A percentile compares a stretch with the other conserved stretches of the same genome.
phyloP scores from a whole-genome alignment of 2,329 filamentous ascomycete species.

The Verticillium longisporum region DNA sequence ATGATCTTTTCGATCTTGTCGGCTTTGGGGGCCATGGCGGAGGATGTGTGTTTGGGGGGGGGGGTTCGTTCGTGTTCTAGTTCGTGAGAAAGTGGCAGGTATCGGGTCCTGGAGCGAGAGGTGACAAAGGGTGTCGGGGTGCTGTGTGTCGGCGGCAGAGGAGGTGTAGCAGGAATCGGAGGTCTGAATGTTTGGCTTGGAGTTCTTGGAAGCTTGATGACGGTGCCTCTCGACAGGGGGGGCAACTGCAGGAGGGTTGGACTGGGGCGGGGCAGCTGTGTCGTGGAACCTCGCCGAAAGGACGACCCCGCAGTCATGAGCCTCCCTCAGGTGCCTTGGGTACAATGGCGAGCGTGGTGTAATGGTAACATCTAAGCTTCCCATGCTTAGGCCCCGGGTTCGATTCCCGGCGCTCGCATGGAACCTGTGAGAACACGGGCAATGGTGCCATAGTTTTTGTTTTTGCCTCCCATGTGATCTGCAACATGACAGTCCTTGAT shows the following conservation, averaged over 20 bases:
- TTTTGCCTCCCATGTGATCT: background rate
- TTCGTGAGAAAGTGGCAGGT: no score
- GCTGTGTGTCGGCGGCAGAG: background rate
- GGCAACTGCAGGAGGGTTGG: background rate
- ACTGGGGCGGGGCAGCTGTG: background rate
- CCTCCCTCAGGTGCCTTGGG: background rate
- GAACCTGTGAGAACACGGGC: background rate
- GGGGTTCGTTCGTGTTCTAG: background rate
- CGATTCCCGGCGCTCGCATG: constrained; percentile 11
- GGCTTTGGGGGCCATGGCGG: constrained; percentile 9
- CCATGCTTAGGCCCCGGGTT: constrained; percentile 13
- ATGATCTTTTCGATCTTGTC: constrained; percentile 53
- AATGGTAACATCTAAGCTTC: constrained; percentile 14
- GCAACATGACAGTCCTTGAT: no score
- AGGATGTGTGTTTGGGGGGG: background rate
- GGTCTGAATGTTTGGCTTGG: background rate
- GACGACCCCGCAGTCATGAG: background rate
- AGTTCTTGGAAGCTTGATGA: background rate
- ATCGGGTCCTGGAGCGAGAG: no score
- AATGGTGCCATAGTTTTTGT: background rate
- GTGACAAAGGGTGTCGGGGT: background rate
- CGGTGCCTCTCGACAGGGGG: background rate
- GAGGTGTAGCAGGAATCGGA: background rate
- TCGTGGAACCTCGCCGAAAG: background rate
- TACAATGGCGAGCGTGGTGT: constrained; percentile 6